Percentiles rank a stretch among this genome's conserved stretches.
These are phyloP conservation scores for Fragilariopsis cylindrus DNA, from an alignment of 108 stramenopile species.

Conservation along the genomic window DNA sequence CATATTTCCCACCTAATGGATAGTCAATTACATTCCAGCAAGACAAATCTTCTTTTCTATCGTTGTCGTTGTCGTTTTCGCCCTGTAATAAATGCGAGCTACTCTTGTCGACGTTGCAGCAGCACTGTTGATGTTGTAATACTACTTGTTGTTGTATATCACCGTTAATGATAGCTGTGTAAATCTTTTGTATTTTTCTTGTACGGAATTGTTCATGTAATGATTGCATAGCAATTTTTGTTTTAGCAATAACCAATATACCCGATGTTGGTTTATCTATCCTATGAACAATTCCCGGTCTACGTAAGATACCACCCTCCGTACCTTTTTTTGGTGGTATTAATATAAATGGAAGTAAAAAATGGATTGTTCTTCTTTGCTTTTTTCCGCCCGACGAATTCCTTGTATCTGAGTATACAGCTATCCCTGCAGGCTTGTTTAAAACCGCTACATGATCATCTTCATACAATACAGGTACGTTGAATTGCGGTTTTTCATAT, in stretches of 20 bases:
- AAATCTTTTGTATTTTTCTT: conserved; percentile 46
- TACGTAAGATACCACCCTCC: conserved; percentile 27
- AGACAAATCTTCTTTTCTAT: not conserved
- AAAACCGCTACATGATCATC: conserved; percentile 58
- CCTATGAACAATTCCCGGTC: conserved; percentile 77
- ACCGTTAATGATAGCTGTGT: conserved; percentile 71
- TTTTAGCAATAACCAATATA: conserved; percentile 63
- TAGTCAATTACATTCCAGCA: conserved; percentile 62
- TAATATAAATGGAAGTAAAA: conserved; percentile 47
- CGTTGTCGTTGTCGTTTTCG: conserved; percentile 31
- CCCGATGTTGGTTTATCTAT: conserved; percentile 76
- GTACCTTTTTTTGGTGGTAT: conserved; percentile 22
- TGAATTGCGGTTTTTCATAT: conserved; percentile 30
- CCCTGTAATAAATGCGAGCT: conserved; percentile 27
- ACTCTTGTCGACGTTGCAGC: no score
- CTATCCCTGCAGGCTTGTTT: conserved; percentile 63
- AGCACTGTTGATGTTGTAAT: conserved; percentile 13
- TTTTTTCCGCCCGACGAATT: not conserved
- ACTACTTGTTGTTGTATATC: conserved; percentile 39
- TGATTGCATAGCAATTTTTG: conserved; percentile 39
- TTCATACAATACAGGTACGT: conserved; percentile 58
- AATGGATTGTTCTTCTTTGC: conserved; percentile 6
- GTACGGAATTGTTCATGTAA: conserved; percentile 47
- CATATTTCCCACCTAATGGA: conserved; percentile 54
- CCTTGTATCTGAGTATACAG: conserved; percentile 57